Evolutionary conservation across 2,329 filamentous ascomycete genomes (phyloP).

Genomic region (Chrysoporthe cubensis): DNA sequence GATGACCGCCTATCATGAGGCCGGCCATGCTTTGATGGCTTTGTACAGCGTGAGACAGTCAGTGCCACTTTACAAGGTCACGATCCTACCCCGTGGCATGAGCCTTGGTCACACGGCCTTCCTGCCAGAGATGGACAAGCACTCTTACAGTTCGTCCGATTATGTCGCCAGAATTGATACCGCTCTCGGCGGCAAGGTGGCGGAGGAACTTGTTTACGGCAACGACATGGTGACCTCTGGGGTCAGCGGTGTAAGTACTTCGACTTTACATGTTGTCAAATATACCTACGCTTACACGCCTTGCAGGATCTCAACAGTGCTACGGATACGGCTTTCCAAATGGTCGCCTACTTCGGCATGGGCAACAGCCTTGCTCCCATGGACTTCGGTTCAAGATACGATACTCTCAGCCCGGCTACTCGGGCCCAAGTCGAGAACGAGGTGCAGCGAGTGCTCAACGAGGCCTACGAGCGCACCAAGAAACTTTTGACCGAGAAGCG

Average conservation of each 20-base stretch:
- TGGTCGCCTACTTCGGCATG: slow-evolving; percentile 91
- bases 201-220: slow-evolving; percentile 87
- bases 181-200: slow-evolving; percentile 77
- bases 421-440: slow-evolving; percentile 86
- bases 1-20: slow-evolving; percentile 97
- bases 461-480: slow-evolving; percentile 75
- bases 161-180: slow-evolving; percentile 72
- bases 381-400: slow-evolving; percentile 81
- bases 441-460: slow-evolving; percentile 82
- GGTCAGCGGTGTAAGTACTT: slow-evolving; percentile 69
- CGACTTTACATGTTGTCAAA: background rate
- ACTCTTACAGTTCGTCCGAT: slow-evolving; percentile 84
- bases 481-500: slow-evolving; percentile 74
- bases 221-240: slow-evolving; percentile 90
- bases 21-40: slow-evolving; percentile 88
- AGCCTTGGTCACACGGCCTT: slow-evolving; percentile 85
- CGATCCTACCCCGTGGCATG: slow-evolving; percentile 88
- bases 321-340: slow-evolving; percentile 79
- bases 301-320: slow-evolving; percentile 78
- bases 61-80: slow-evolving; percentile 91
- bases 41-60: slow-evolving; percentile 76
- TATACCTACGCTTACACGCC: slow-evolving; percentile 34
- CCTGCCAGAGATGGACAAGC: slow-evolving; percentile 90
- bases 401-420: slow-evolving; percentile 81
- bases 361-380: slow-evolving; percentile 86